Evolutionary conservation across 257 asterid species (phyloP).

Genomic region (Nicotiana undulata): DNA sequence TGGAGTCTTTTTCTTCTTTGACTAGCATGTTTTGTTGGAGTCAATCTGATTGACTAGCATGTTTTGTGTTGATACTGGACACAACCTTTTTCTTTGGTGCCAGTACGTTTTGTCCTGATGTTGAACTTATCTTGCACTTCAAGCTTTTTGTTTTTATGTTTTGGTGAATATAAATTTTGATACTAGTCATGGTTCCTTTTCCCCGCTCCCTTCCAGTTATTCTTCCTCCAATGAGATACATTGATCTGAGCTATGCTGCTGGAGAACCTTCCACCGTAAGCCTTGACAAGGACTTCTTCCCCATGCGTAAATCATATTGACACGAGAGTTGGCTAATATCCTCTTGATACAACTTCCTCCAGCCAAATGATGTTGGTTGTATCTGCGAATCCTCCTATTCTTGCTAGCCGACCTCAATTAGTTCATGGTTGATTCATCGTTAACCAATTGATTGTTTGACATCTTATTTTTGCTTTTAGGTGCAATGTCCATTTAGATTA

Average conservation of each 20-base stretch:
- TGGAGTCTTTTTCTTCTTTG: not conserved
- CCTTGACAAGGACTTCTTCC: not conserved
- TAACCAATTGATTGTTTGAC: not conserved
- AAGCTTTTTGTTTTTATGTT: not conserved
- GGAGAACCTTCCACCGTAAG: not conserved
- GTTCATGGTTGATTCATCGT: not conserved
- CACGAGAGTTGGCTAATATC: not conserved
- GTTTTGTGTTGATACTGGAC: not conserved
- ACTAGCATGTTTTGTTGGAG: too few relatives aligned
- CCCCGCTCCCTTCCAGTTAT: not conserved
- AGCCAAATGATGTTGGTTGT: not conserved
- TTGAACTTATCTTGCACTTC: not conserved
- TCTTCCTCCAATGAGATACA: not conserved
- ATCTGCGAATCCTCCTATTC: not conserved
- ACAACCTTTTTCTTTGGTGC: not conserved
- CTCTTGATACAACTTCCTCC: not conserved
- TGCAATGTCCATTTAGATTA: not conserved
- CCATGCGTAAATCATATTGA: not conserved
- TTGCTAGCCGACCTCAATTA: not conserved
- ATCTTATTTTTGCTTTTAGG: not conserved
- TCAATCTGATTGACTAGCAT: not conserved
- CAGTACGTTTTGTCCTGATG: not conserved
- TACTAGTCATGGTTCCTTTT: not conserved
- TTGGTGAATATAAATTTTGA: not conserved
- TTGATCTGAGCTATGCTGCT: not conserved